These are phyloP conservation scores for Neonectria neomacrospora DNA, from an alignment of 2,329 filamentous ascomycete genomes.

Conservation along the genomic window DNA sequence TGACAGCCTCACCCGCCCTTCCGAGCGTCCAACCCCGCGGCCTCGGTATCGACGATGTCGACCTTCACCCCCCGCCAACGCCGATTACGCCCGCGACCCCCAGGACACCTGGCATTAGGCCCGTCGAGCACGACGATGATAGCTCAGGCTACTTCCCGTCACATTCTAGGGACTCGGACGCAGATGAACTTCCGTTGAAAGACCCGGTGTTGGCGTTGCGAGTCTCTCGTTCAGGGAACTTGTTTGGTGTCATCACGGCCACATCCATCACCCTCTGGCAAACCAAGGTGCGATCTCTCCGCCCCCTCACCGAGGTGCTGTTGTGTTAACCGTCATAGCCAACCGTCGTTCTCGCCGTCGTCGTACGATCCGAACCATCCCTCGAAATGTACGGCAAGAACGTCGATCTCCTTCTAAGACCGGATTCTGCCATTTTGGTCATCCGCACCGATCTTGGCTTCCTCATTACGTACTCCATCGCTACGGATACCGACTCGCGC, in stretches of 20 bases:
- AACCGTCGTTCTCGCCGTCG: constrained; percentile 85
- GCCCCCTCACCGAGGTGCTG: background rate
- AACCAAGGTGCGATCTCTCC: constrained; percentile 76
- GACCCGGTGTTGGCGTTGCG: constrained; percentile 79
- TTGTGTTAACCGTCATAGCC: constrained; percentile 65
- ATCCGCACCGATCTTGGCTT: constrained; percentile 88
- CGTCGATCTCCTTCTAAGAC: constrained; percentile 83
- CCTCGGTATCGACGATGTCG: constrained; percentile 49
- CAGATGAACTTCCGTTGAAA: constrained; percentile 56
- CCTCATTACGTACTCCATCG: constrained; percentile 93
- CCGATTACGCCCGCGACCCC: constrained; percentile 68
- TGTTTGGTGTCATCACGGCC: constrained; percentile 87
- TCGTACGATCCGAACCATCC: constrained; percentile 84
- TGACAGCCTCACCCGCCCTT: constrained; percentile 28
- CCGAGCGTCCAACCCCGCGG: constrained; percentile 39
- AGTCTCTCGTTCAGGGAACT: constrained; percentile 80
- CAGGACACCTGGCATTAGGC: constrained; percentile 52
- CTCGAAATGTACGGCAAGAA: constrained; percentile 87
- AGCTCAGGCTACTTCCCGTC: constrained; percentile 38
- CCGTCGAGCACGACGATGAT: constrained; percentile 66
- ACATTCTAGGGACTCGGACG: constrained; percentile 43
- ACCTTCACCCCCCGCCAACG: constrained; percentile 53
- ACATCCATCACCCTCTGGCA: constrained; percentile 96
- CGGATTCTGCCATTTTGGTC: constrained; percentile 91
- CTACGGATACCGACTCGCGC: constrained; percentile 81